Conservation (phyloP, 2,329 filamentous ascomycete species). For the Fusarium tupiense region DNA sequence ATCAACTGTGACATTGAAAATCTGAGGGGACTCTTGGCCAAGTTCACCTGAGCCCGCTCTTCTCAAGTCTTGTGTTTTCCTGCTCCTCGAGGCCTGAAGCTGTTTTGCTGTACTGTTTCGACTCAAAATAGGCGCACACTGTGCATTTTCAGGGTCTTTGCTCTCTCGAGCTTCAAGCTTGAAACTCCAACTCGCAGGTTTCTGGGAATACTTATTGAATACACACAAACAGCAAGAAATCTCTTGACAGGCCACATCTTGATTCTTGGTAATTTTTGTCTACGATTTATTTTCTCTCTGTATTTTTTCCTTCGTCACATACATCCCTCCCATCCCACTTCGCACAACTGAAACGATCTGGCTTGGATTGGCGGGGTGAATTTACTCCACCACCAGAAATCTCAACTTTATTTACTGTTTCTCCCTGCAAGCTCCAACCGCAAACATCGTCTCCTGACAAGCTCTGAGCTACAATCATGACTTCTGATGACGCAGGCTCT, state of each 20-base stretch:
- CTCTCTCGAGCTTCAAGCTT: neutral
- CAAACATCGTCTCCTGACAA: neutral
- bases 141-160: conserved; percentile 36
- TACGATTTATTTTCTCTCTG: neutral
- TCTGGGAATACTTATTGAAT: neutral
- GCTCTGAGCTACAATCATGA: conserved; percentile 32
- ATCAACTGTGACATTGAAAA: too few relatives aligned
- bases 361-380: conserved; percentile 41
- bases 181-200: neutral
- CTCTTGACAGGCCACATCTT: neutral
- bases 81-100: neutral
- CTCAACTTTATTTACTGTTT: conserved; percentile 30
- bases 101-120: neutral
- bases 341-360: conserved; percentile 11
- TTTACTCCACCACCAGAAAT: conserved; percentile 43
- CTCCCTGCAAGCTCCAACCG: conserved; percentile 1
- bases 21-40: too few relatives aligned
- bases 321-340: conserved; percentile 22
- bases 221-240: neutral
- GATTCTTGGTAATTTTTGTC: neutral
- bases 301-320: neutral
- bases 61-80: too few relatives aligned
- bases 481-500: conserved; percentile 33
- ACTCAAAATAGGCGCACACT: conserved; percentile 19
- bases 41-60: too few relatives aligned